Conservation (phyloP, 2,329 filamentous ascomycete genomes). For the Diaporthe batatas region DNA sequence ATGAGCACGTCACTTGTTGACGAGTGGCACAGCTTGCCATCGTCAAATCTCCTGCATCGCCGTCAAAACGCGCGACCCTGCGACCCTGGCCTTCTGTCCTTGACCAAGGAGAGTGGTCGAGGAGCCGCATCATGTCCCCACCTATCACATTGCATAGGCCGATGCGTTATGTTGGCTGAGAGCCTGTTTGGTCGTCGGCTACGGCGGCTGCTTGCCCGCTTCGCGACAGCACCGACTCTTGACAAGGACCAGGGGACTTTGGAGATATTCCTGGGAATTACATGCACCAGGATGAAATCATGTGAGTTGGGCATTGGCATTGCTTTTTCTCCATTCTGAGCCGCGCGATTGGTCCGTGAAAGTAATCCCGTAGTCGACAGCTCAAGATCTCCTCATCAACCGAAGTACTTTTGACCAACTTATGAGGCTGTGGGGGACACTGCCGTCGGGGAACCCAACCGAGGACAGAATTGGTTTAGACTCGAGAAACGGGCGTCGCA, state of each 20-base stretch:
- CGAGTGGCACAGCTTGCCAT: constrained; percentile 1
- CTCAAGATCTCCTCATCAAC: background rate
- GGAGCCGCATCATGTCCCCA: constrained; percentile 24
- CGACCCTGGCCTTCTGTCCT: background rate
- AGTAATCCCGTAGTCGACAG: background rate
- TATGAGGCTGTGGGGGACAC: background rate
- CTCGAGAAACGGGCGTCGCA: constrained; percentile 10
- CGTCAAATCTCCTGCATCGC: background rate
- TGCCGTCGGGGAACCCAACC: background rate
- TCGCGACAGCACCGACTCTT: background rate
- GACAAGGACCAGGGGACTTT: background rate
- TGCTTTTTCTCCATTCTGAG: background rate
- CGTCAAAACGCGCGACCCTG: constrained; percentile 1
- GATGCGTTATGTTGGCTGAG: background rate
- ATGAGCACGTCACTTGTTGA: background rate
- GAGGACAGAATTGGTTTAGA: background rate
- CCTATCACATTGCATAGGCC: constrained; percentile 24
- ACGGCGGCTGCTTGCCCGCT: background rate
- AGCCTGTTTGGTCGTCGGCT: background rate
- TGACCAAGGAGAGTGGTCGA: background rate
- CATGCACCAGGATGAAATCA: constrained; percentile 23
- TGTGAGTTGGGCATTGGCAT: constrained; percentile 7
- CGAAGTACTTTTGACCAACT: background rate
- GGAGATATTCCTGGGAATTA: background rate
- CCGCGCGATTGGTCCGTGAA: background rate